These are phyloP conservation scores for Pseudogymnoascus sp. DNA, from an alignment of 2,329 filamentous ascomycete genomes.

Conservation along the genomic window DNA sequence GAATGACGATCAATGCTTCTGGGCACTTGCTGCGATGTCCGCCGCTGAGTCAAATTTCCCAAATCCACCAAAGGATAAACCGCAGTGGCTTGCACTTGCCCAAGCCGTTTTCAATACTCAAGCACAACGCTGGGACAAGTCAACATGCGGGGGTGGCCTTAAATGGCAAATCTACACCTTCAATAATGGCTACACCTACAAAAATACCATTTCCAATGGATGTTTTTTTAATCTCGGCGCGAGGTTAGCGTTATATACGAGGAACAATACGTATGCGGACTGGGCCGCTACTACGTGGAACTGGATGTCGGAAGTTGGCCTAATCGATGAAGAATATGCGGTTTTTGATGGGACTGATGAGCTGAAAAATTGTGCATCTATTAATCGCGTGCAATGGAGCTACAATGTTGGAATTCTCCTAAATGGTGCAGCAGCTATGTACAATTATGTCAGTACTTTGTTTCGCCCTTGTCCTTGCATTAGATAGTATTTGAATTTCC, in stretches of 20 bases:
- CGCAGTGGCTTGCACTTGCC: conserved; percentile 63
- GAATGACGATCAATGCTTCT: conserved; percentile 71
- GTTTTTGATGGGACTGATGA: conserved; percentile 57
- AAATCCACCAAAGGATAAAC: conserved; percentile 47
- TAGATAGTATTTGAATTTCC: neutral
- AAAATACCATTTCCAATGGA: conserved; percentile 56
- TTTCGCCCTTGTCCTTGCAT: neutral
- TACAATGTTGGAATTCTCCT: conserved; percentile 64
- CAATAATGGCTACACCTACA: conserved; percentile 77
- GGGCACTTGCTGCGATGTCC: conserved; percentile 62
- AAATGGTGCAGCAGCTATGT: conserved; percentile 60
- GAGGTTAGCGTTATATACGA: conserved; percentile 67
- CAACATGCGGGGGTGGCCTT: conserved; percentile 64
- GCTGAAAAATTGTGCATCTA: conserved; percentile 47
- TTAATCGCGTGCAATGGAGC: conserved; percentile 58
- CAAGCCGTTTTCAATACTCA: conserved; percentile 79
- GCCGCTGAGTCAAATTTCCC: conserved; percentile 61
- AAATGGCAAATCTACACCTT: conserved; percentile 81
- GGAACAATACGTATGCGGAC: conserved; percentile 66
- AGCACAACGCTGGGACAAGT: conserved; percentile 61
- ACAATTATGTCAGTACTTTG: conserved; percentile 47
- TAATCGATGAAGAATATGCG: conserved; percentile 52
- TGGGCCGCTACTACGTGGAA: conserved; percentile 71
- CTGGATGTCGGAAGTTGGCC: conserved; percentile 52
- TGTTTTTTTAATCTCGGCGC: conserved; percentile 58